Evolutionary conservation across 2,329 filamentous ascomycete species (phyloP), one percentile per base, ranked within the genome.

Genomic region (Phaeosphaeria sp.): DNA sequence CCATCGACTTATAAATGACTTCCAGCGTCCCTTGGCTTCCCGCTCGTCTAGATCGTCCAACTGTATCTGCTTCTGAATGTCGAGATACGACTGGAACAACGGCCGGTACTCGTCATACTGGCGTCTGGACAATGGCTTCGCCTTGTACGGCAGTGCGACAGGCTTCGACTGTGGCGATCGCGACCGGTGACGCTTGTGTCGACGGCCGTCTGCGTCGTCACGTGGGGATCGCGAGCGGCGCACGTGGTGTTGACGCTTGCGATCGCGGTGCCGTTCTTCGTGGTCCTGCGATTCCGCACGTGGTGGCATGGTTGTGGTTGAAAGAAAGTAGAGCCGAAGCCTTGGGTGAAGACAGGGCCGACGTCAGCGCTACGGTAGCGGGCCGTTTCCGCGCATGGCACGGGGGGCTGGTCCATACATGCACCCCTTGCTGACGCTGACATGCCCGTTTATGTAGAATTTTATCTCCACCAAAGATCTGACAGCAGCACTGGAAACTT

Each of bases 1-100:
- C 94, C 95, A 99, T 82, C 93, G 94, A 3, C 85, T 83, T 13
- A 94, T 76, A 70, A 98, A 99, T 74, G 92, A 94, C 83, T 97
- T 97, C 93, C 94, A 99, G 54, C 94, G 83, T 1, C 93, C 93
- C 63, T 84, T 89, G 0, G 88, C 78, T 74, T 97, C 93, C n/a
- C 85, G 84, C 62, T 92, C 89, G 55, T 87, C 85, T 65, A 98
- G 81, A 10, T 86, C 84, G 18, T 88, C 83, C 1, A 96, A 80
- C 52, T 89, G 80, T 42, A 90, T 84, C 41, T 87, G 83, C 79
- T 97, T 97, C 77, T 98, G 94, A 33, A 97, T 85, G 67, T 93
- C 90, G 23, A 98, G 84, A 68, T 97, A 98, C 48, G 91, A 86
- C 17, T 89, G 91, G 62, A 97, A 91, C 58, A 97, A 81, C 0